Evolutionary conservation across 2,329 filamentous ascomycete species (phyloP), one percentile per base, ranked within the genome.

Genomic region (Dothistroma pini): DNA sequence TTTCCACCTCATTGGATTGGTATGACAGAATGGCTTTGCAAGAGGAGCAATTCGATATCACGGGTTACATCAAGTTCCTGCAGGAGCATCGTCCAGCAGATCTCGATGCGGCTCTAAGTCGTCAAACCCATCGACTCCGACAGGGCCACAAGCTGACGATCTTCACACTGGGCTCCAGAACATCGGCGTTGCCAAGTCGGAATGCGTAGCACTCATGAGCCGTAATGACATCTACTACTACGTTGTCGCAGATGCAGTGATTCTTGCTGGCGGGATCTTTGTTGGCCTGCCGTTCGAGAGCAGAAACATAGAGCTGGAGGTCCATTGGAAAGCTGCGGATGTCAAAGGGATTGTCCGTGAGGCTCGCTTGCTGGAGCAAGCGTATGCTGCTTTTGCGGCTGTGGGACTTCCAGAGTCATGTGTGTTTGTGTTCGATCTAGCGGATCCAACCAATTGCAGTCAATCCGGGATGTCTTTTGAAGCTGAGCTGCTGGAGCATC

Each of bases 191-290:
- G 8, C 41, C 11, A 21, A 55, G 9, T 49, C 51, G 8, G 63
- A 65, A 14, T 59, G 61, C 22, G 58, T 63, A n/a, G 58, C 48
- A 11, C 34, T 65, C 4, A 38, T 63, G 34, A 59, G 54, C 29
- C 53, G 50, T 4, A 59, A 61, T 41, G 60, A 65, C 34, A 59
- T 65, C 22, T 61, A 54, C 50, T 59, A 59, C 47, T 50, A 53
- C 21, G 32, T 57, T 10, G 25, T 63, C 5, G 60, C 60, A 14
- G 56, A 65, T 25, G 63, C 50, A 21, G 53, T 65, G 21, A 35
- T 57, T 14, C 60, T 61, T 22, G 58, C 60, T 25, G 63, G 61
- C 9, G 60, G 53, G 14, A 32, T 63, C 16, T 63, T 62, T 44
- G 48, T 54, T 41, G 57, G 60, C 9, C 29, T 65, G 7, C 38